Evolutionary conservation across 2,329 filamentous ascomycete species (phyloP), one percentile per base, ranked within the genome.

Genomic region (Exophiala spinifera): DNA sequence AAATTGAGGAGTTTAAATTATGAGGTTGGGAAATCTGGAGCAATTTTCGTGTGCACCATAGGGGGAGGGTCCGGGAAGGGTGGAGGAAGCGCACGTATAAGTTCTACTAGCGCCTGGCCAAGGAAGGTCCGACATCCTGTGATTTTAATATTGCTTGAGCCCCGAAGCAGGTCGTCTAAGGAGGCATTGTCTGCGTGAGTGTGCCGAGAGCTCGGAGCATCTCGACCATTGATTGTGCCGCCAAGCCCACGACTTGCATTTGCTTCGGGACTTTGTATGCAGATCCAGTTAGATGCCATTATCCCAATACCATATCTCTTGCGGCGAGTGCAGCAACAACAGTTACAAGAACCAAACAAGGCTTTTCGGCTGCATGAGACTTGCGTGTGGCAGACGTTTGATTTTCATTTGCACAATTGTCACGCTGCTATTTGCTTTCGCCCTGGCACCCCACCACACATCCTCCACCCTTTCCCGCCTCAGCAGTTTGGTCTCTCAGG

Each of bases 351-450:
- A 3, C 28, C 8, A 44, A 10, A 14, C 14, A 20, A 44, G 17
- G 21, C 40, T 25, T 28, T 40, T 39, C 7, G 14, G 14, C 20
- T 44, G 23, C 3, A 51, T 58, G 51, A 55, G 39, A 54, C 13
- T 46, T 45, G 25, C n/a, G 14, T 31, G 6, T 49, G 20, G 42
- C 19, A 51, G 45, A 21, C n/a, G 14, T 39, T 31, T 49, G 8
- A 25, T 50, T 17, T 11, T 54, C 25, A 23, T 56, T 42, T 55
- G 51, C 51, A 40, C 57, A n/a, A 44, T 56, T 49, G 36, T 23
- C 17, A 21, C 56, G n/a, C 20, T 56, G 23, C 51, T 61, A 34
- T n/a, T 56, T 36, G 53, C 59, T 42, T n/a, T 57, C 59, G 53
- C 53, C 44, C 59, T 61, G 59, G 59, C 59, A 33, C 43, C 55